A percentile compares a stretch with the other conserved stretches of the same genome.
Evolutionary conservation across 768 basidiomycete species (phyloP).

Genomic region (Baorangia bicolor): DNA sequence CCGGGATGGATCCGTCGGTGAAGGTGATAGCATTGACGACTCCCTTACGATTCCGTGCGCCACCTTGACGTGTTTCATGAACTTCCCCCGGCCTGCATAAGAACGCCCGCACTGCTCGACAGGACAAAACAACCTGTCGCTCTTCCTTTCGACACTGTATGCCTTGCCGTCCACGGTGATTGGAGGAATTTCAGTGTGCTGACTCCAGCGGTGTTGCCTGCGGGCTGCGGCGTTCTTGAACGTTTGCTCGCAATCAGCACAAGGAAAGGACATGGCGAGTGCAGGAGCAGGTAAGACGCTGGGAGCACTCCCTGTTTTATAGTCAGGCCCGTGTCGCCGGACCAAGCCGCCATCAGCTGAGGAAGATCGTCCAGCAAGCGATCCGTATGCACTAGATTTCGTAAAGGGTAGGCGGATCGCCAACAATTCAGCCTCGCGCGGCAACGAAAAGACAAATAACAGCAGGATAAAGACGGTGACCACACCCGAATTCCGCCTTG

Average conservation of each 20-base stretch:
- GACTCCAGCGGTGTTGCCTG: neutral
- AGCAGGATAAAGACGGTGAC: too few species aligned
- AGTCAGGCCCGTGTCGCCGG: neutral
- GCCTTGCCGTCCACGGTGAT: neutral
- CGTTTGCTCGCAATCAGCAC: neutral
- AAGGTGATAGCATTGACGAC: neutral
- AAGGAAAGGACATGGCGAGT: neutral
- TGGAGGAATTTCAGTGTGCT: neutral
- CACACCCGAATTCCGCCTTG: too few species aligned
- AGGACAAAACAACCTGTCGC: neutral
- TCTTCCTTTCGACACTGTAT: neutral
- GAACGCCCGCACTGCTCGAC: neutral
- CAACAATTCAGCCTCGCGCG: neutral
- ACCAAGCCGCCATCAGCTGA: too few species aligned
- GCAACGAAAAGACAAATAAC: neutral
- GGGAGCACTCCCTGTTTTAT: neutral
- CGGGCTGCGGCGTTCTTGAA: neutral
- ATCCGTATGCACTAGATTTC: too few species aligned
- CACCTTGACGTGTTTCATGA: neutral
- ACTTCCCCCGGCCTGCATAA: neutral
- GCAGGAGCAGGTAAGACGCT: neutral
- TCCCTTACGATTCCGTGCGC: neutral
- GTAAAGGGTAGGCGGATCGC: neutral
- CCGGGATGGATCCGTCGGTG: neutral
- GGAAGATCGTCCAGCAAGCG: too few species aligned